Conservation (phyloP, 495 filamentous ascomycete genomes). For the Tetracladium setigerum region DNA sequence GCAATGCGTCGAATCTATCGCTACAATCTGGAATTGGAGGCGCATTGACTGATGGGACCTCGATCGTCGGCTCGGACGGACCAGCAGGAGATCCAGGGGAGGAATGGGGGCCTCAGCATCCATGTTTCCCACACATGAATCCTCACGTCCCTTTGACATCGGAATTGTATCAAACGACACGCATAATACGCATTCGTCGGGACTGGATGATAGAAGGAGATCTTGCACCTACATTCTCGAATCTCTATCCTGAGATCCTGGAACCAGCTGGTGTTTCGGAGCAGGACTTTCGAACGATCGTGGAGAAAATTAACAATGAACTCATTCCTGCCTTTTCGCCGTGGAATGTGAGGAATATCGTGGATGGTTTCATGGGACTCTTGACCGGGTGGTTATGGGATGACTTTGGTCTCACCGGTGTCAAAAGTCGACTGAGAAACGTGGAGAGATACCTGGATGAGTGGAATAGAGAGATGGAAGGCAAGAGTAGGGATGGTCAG, state of each 20-base stretch:
- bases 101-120: constrained; percentile 83
- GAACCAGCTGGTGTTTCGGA: constrained; percentile 74
- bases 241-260: constrained; percentile 91
- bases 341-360: constrained; percentile 56
- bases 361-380: constrained; percentile 70
- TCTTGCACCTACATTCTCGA: constrained; percentile 86
- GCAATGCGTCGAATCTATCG: constrained; percentile 31
- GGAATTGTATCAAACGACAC: constrained; percentile 63
- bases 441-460: constrained; percentile 73
- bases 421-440: constrained; percentile 56
- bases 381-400: constrained; percentile 92
- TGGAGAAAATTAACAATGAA: constrained; percentile 68
- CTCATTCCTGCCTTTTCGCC: constrained; percentile 69
- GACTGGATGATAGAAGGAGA: constrained; percentile 91
- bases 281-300: constrained; percentile 71
- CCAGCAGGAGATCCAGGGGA: constrained; percentile 23
- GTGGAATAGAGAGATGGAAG: constrained; percentile 65
- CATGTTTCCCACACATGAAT: constrained; percentile 89
- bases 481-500: constrained; percentile 41
- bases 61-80: constrained; percentile 43
- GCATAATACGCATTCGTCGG: constrained; percentile 81
- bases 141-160: constrained; percentile 78
- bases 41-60: constrained; percentile 39
- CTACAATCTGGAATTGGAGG: constrained; percentile 36
- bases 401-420: constrained; percentile 65